These are phyloP conservation scores for Chrysoporthe austroafricana DNA, from an alignment of 2,329 filamentous ascomycete species.

Conservation along the genomic window DNA sequence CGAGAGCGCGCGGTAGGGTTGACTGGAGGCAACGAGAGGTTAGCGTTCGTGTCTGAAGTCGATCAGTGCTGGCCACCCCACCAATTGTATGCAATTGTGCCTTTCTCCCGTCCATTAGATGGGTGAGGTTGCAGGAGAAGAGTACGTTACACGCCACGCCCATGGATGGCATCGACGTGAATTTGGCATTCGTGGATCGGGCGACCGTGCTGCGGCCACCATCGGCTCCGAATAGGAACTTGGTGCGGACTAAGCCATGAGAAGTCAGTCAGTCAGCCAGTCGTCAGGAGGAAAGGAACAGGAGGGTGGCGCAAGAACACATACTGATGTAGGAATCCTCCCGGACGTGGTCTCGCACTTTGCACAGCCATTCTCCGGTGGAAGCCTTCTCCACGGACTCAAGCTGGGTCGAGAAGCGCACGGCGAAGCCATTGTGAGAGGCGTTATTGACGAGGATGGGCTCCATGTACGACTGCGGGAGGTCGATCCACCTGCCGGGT, in stretches of 20 bases:
- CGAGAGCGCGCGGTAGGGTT: constrained; percentile 50
- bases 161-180: constrained; percentile 12
- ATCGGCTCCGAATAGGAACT: constrained; percentile 64
- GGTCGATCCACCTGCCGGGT: constrained; percentile 37
- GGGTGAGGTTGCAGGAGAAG: constrained; percentile 47
- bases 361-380: constrained; percentile 29
- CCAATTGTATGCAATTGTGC: constrained; percentile 57
- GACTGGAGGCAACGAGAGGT: constrained; percentile 40
- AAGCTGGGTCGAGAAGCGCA: constrained; percentile 45
- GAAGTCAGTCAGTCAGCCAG: neutral
- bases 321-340: constrained; percentile 33
- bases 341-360: constrained; percentile 43
- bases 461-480: constrained; percentile 48
- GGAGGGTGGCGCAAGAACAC: neutral
- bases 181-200: neutral
- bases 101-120: constrained; percentile 51
- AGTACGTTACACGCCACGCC: constrained; percentile 24
- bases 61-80: neutral
- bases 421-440: constrained; percentile 41
- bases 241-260: constrained; percentile 48
- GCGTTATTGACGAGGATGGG: constrained; percentile 48
- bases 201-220: constrained; percentile 24
- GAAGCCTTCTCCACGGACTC: constrained; percentile 35
- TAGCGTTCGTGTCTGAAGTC: neutral
- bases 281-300: neutral